Evolutionary conservation across 2,329 filamentous ascomycete species (phyloP), one percentile per base, ranked within the genome.

Genomic region (Colletotrichum trifolii): DNA sequence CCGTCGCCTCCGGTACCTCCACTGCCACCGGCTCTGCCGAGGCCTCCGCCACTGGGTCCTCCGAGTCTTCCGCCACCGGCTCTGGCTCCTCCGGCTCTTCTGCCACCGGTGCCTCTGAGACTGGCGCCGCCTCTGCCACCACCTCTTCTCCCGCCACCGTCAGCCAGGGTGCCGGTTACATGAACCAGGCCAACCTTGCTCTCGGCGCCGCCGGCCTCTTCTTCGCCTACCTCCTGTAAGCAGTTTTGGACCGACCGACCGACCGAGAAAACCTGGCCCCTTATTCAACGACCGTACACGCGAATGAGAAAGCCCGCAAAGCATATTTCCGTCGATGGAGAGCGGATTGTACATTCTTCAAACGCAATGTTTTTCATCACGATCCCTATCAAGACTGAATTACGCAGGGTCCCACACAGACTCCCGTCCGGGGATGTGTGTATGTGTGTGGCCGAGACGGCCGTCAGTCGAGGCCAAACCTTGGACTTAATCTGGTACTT

Each of bases 201-300:
- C 57, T 68, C 38, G 67, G 67, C 25, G 61, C 61, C 50, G 61
- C 53, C 39, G 67, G 67, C 8, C 67, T 68, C 35, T 55, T 68
- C 65, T 65, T 67, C 61, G 57, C 67, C 50, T 67, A 62, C 61
- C 46, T 68, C 56, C 54, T 68, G 50, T 67, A 67, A 68, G 59
- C 54, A 53, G 64, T 13, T 53, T 10, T 33, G 46, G 36, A n/a
- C 35, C 36, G 25, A 25, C 25, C 25, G 25, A 25, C 25, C 25
- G 4, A 25, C 25, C 25, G 25, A 25, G 25, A 25, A 25, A 25
- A 25, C 4, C 25, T 25, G 40, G 17, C 52, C 25, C 38, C 45
- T 43, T 42, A 15, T 53, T 57, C 50, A 66, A 66, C 42, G 63
- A 57, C 42, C 47, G 63, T 53, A 57, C 53, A 62, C 54, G 62